These are phyloP conservation scores for Potentilla sterilis DNA, from an alignment of 306 rosid species.

Conservation along the genomic window DNA sequence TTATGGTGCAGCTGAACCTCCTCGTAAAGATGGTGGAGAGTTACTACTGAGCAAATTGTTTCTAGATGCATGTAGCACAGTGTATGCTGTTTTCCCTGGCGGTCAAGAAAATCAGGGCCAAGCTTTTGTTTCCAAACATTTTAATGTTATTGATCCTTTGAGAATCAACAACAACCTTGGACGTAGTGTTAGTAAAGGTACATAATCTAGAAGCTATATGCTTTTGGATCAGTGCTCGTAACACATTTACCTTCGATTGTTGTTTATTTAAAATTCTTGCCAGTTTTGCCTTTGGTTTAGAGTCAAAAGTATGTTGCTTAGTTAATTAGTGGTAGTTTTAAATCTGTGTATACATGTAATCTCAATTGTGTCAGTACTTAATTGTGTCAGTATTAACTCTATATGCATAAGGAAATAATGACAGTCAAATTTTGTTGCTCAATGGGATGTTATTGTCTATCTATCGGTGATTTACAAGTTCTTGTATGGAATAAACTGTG, in stretches of 20 bases:
- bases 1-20: conserved; percentile 78
- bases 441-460: background rate
- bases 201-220: conserved; percentile 18
- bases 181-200: conserved; percentile 99
- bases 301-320: conserved; percentile 4
- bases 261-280: background rate
- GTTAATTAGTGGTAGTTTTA: background rate
- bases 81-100: conserved; percentile 82
- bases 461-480: background rate
- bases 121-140: conserved; percentile 83
- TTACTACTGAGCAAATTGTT: conserved; percentile 77
- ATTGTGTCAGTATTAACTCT: background rate
- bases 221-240: conserved; percentile 7
- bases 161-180: conserved; percentile 98
- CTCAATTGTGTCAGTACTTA: background rate
- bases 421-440: background rate
- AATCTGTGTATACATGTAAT: background rate
- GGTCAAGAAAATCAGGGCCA: conserved; percentile 86
- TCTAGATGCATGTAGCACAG: conserved; percentile 74
- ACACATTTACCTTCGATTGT: background rate
- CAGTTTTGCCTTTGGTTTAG: background rate
- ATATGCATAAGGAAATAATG: no score
- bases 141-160: conserved; percentile 96
- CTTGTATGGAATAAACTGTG: background rate
- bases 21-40: conserved; percentile 90